Conservation (phyloP, 148 eudicot species). For the Chenopodium berlandieri region DNA sequence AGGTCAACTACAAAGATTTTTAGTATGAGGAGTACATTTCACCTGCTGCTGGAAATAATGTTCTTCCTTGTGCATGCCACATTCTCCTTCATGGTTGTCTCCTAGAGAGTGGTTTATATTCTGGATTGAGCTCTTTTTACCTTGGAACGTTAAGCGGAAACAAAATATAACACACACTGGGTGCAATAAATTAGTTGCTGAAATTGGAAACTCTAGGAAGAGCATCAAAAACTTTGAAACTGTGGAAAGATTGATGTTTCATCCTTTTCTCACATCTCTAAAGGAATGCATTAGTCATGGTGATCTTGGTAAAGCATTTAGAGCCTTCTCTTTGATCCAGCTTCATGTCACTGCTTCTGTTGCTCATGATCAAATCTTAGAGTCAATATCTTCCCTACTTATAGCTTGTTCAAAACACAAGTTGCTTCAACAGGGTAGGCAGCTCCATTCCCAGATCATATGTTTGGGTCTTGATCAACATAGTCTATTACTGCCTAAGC, state of each 20-base stretch:
- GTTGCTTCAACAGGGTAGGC: constrained; percentile 54
- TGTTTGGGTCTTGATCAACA: constrained; percentile 50
- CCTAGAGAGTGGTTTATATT: constrained; percentile 32
- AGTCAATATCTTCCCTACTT: constrained; percentile 55
- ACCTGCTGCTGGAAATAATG: constrained; percentile 2
- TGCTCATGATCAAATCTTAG: constrained; percentile 35
- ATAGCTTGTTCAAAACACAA: constrained; percentile 46
- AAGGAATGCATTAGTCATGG: constrained; percentile 52
- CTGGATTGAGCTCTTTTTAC: constrained; percentile 43
- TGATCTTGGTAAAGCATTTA: constrained; percentile 51
- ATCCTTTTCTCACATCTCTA: constrained; percentile 46
- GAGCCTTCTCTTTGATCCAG: constrained; percentile 45
- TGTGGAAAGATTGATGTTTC: constrained; percentile 45
- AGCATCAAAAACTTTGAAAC: constrained; percentile 11
- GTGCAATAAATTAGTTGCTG: constrained; percentile 14
- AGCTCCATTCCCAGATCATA: constrained; percentile 57
- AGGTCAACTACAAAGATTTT: neutral
- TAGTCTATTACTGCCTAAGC: constrained; percentile 48
- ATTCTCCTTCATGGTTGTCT: constrained; percentile 29
- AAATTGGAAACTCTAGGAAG: constrained; percentile 14
- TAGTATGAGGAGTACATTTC: neutral
- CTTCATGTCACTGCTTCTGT: constrained; percentile 30
- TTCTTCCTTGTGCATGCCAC: constrained; percentile 18
- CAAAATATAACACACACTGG: constrained; percentile 24
- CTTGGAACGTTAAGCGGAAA: constrained; percentile 44